Evolutionary conservation across 176 grass and related monocot species (phyloP), one percentile per base, ranked within the genome.

Genomic region (Hsuehochloa calcarea): DNA sequence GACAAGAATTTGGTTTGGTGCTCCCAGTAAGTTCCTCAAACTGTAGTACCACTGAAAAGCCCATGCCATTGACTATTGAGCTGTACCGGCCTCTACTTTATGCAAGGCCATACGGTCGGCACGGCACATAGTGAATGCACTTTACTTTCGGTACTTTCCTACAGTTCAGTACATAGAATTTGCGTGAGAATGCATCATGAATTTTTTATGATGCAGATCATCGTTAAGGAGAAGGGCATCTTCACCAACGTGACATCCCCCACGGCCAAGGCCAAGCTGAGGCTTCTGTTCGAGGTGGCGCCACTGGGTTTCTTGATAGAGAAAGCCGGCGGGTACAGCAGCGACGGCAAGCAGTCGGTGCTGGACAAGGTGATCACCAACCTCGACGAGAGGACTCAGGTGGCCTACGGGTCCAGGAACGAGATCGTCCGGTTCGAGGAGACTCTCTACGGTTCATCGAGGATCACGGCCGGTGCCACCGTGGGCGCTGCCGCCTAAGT

Each of bases 341-440:
- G 97, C 75, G 97, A 99, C 59, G 96, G 96, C 56, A 91, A 93
- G 25, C 77, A 89, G 80, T 99, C 93, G 5, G 93, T 98, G 83
- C 91, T 98, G 25, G 86, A 95, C 88, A 95, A 83, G 88, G 89
- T 90, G 68, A 95, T 98, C 85, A 72, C 40, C 73, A 84, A 69
- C 29, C 96, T 95, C 0, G 93, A 94, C 50, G 93, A 95, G 26
- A 83, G 93, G 26, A 96, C 93, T 35, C 93, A 98, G 64, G 93
- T 98, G 8, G 96, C 91, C 11, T 94, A 98, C 26, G 96, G 96
- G n/a, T 95, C 93, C 70, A 94, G 92, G 93, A 99, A 94, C 38
- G 96, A 99, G 88, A 99, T 99, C 71, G 94, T 99, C 83, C 91
- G 96, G 67, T 99, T 99, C 73, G 96, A 99, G 84, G 91, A 94